Evolutionary conservation across 2,329 filamentous ascomycete species (phyloP), one percentile per base, ranked within the genome.

Genomic region (Colletotrichum tabaci): DNA sequence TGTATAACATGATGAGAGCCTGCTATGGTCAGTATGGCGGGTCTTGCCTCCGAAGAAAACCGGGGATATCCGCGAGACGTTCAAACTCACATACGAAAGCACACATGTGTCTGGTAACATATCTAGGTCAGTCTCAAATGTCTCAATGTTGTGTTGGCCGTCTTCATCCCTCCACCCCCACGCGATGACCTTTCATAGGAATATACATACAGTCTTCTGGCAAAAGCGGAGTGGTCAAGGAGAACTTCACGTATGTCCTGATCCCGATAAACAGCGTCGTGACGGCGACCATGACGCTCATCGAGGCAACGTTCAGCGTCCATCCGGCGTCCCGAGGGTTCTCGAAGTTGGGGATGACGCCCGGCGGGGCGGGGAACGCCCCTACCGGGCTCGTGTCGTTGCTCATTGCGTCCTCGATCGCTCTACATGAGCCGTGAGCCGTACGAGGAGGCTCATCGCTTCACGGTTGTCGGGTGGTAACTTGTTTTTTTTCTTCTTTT

Each of bases 361-460:
- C 76, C 44, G 75, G 74, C 40, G 76, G 76, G 4, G 76, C 74
- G 21, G 76, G 74, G 10, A 74, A 61, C 8, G 72, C 71, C 38
- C 74, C 75, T 2, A 62, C 40, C 63, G 62, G 67, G 47, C 46
- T 38, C 30, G 68, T 63, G 40, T 52, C 46, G 53, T 71, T 57
- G 66, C 58, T 71, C 68, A 71, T 71, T 63, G 58, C 21, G 47
- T 63, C 58, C 16, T 42, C 21, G 46, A 40, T 60, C 46, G 68
- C 65, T 60, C 65, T 38, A 35, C 30, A 23, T 38, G 58, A 71
- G 68, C 65, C 47, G 21, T 60, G 30, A 60, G 47, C 65, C 65
- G 26, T 52, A 46, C 38, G 38, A 6, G 35, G 57, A 58, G 52
- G 60, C 52, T 68, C 68, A 63, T 71, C 46, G 57, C 68, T 63